Evolutionary conservation across 768 basidiomycete species (phyloP).

Genomic region (Panellus pusillus): DNA sequence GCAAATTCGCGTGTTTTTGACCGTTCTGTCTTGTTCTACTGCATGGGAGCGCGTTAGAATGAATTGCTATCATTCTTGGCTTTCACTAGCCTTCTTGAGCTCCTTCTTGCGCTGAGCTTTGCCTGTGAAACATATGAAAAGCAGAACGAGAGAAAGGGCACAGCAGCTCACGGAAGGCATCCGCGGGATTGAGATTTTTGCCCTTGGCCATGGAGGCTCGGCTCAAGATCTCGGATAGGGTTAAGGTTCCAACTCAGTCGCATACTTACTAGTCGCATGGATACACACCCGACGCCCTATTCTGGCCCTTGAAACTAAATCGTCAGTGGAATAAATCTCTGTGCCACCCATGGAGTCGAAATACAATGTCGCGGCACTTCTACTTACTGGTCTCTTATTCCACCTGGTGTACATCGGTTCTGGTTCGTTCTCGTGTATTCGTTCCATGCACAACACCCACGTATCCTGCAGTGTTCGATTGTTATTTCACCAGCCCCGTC

Average conservation of each 20-base stretch:
- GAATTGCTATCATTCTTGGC: conserved; percentile 11
- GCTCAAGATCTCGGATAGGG: neutral
- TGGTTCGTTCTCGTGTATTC: conserved; percentile 26
- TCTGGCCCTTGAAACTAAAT: too few species aligned
- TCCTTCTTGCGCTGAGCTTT: conserved; percentile 94
- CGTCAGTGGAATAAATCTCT: neutral
- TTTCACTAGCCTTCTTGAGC: conserved; percentile 77
- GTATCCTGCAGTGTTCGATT: conserved; percentile 55
- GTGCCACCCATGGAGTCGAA: conserved; percentile 11
- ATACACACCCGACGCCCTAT: neutral
- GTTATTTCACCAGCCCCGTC: conserved; percentile 84
- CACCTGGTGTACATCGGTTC: conserved; percentile 73
- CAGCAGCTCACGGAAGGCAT: conserved; percentile 73
- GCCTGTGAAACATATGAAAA: conserved; percentile 45
- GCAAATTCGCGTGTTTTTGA: conserved; percentile 82
- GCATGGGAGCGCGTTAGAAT: conserved; percentile 28
- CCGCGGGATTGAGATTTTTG: conserved; percentile 90
- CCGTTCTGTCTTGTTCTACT: conserved; percentile 90
- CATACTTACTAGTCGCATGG: too few species aligned
- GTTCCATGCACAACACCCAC: neutral
- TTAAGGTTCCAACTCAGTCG: too few species aligned
- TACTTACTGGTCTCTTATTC: conserved; percentile 70
- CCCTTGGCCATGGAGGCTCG: conserved; percentile 69
- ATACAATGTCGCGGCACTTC: conserved; percentile 46
- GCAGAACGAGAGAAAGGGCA: neutral